Base-by-base conservation (phyloP, 202 grass and related monocot species). In the Digitaria exilis region DNA sequence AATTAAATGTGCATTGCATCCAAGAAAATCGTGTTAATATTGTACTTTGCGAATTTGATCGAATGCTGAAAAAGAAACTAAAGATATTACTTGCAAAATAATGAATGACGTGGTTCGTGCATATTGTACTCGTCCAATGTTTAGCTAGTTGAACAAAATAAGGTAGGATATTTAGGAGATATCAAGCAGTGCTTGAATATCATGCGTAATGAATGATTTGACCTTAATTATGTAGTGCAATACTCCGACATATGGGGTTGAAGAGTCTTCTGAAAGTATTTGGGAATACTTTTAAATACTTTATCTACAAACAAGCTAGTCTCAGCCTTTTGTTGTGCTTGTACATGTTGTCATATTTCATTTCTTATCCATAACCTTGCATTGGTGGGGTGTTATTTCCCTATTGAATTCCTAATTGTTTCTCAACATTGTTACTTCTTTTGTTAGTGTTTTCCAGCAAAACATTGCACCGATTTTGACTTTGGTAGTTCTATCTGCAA, bases 31-130 rank as follows among this genome's bases (percentile, higher is more conserved):
- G 1, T 16, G 26, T 60, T 81, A 12, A 2, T 84, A 41, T 76
- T 48, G 35, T 59, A 59, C 58, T 9, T 49, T 62, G 48, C 58
- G 50, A 59, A 46, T 67, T 46, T 19, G 45, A 13, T 74, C 5
- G 21, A 76, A 81, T 46, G 21, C 35, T 56, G 73, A 63, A 71
- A 76, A 63, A 30, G 26, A 39, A 57, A 7, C 44, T 45, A 30
- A 80, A 71, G 34, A 79, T 30, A 78, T 52, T 64, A 39, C 24
- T 50, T 31, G n/a, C n/a, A 51, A 70, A 30, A 22, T 62, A 75
- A 29, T 57, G 21, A 71, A 34, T 41, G 9, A 49, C 16, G 30
- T 30, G 15, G 21, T 10, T 29, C 48, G 30, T 76, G 4, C 52
- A 17, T 22, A 9, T 55, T 74, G 8, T 68, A n/a, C 50, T 58